Percentiles rank a stretch among this genome's conserved stretches.
phyloP scores from a whole-genome alignment of 805 yeast species.

The Wickerhamiella brachini region DNA sequence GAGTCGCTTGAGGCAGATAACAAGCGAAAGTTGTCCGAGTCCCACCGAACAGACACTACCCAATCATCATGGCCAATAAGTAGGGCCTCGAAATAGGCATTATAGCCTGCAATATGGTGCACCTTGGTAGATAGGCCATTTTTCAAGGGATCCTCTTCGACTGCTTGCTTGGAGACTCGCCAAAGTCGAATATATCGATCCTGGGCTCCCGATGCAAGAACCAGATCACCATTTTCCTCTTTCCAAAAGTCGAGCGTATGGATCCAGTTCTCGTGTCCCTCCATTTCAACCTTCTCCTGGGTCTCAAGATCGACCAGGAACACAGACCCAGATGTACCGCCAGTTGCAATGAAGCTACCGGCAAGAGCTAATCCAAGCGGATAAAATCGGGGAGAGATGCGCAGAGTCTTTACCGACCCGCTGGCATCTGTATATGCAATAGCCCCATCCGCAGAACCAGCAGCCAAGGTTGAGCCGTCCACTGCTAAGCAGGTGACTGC shows the following conservation, averaged over 20 bases:
- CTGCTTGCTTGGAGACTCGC: slow-evolving; percentile 35
- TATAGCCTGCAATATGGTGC: slow-evolving; percentile 37
- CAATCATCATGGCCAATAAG: slow-evolving; percentile 98
- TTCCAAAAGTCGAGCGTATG: slow-evolving; percentile 52
- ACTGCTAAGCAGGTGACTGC: slow-evolving; percentile 52
- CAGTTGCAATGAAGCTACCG: slow-evolving; percentile 20
- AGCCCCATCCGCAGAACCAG: slow-evolving; percentile 55
- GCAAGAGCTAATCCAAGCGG: slow-evolving; percentile 18
- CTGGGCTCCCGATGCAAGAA: slow-evolving; percentile 83
- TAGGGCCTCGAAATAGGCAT: slow-evolving; percentile 74
- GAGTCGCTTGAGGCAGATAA: slow-evolving; percentile 88
- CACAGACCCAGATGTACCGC: slow-evolving; percentile 30
- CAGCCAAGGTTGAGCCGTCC: slow-evolving; percentile 35
- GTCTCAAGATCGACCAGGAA: slow-evolving; percentile 30
- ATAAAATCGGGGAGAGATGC: slow-evolving; percentile 15
- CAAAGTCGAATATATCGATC: slow-evolving; percentile 86
- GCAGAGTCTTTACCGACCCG: slow-evolving; percentile 6
- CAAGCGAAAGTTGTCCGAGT: slow-evolving; percentile 44
- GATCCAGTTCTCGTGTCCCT: slow-evolving; percentile 97
- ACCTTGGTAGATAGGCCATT: slow-evolving; percentile 52
- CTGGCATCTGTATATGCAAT: slow-evolving; percentile 44
- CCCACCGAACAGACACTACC: slow-evolving; percentile 81
- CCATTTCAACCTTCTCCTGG: slow-evolving; percentile 25
- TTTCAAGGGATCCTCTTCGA: slow-evolving; percentile 2
- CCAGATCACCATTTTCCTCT: slow-evolving; percentile 35